phyloP scores from a whole-genome alignment of 2,329 filamentous ascomycete species.

The Cryphonectria japonica region DNA sequence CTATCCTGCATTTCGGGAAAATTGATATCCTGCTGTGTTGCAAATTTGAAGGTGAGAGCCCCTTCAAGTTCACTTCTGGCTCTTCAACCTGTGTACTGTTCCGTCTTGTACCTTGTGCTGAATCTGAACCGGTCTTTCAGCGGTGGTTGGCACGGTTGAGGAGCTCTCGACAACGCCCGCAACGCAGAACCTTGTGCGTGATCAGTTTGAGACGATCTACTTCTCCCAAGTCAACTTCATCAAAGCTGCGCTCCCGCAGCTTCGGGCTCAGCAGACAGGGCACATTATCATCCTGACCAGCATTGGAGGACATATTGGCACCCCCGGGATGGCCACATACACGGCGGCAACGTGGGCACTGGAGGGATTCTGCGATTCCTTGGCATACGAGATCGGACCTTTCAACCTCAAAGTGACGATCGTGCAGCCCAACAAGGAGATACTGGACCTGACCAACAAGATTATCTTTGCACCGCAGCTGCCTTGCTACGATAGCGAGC shows the following conservation, averaged over 20 bases:
- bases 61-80: neutral
- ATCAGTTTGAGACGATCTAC: slow-evolving; percentile 94
- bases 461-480: slow-evolving; percentile 83
- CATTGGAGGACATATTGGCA: slow-evolving; percentile 90
- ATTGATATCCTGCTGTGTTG: slow-evolving; percentile 92
- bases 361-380: slow-evolving; percentile 92
- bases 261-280: slow-evolving; percentile 79
- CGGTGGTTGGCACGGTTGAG: slow-evolving; percentile 87
- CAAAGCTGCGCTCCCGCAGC: slow-evolving; percentile 79
- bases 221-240: slow-evolving; percentile 97
- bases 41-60: slow-evolving; percentile 74
- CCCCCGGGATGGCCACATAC: slow-evolving; percentile 87
- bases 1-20: slow-evolving; percentile 79
- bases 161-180: slow-evolving; percentile 76
- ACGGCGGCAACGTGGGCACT: slow-evolving; percentile 93
- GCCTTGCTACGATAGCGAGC: slow-evolving; percentile 63
- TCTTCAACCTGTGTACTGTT: neutral
- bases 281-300: slow-evolving; percentile 91
- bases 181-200: slow-evolving; percentile 78
- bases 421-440: slow-evolving; percentile 93
- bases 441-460: slow-evolving; percentile 82
- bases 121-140: slow-evolving; percentile 46
- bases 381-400: slow-evolving; percentile 94
- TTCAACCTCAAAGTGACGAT: slow-evolving; percentile 98
- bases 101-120: neutral